phyloP scores from a whole-genome alignment of 164 flowering plant species.

The Cinnamomum micranthum region DNA sequence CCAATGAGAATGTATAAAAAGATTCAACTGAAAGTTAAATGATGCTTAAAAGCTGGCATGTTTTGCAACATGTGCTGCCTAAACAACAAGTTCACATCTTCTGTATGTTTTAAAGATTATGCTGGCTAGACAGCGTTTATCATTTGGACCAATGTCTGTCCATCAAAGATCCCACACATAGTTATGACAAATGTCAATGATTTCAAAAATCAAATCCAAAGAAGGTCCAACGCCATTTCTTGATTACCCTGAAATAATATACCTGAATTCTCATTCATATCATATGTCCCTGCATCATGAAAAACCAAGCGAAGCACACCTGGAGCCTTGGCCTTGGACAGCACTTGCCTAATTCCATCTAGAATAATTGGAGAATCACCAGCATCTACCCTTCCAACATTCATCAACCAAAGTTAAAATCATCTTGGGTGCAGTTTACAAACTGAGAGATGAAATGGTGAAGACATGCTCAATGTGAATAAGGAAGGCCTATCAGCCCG shows the following conservation, averaged over 20 bases:
- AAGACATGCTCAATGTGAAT: background rate
- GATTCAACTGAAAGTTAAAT: background rate
- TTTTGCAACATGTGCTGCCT: background rate
- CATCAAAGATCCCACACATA: background rate
- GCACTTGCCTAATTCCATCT: slow-evolving; percentile 57
- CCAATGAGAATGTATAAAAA: background rate
- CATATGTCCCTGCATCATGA: slow-evolving; percentile 96
- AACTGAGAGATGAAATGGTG: background rate
- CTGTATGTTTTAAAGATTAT: no score
- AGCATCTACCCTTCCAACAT: slow-evolving; percentile 27
- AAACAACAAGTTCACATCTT: background rate
- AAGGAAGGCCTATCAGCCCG: background rate
- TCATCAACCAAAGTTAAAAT: slow-evolving; percentile 3
- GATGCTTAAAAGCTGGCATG: background rate
- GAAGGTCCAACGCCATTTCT: background rate
- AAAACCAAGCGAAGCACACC: slow-evolving; percentile 90
- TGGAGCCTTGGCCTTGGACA: slow-evolving; percentile 77
- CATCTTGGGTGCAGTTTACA: background rate
- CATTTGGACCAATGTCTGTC: background rate
- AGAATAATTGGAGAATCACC: slow-evolving; percentile 30
- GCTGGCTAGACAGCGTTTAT: background rate
- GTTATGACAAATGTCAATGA: background rate
- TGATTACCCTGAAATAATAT: background rate
- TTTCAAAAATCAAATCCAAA: background rate
- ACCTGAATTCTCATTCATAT: slow-evolving; percentile 68